Percentiles rank a stretch among this genome's conserved stretches.
Conservation (phyloP, 2,329 filamentous ascomycete species). For the Penicillium janthinellum region DNA sequence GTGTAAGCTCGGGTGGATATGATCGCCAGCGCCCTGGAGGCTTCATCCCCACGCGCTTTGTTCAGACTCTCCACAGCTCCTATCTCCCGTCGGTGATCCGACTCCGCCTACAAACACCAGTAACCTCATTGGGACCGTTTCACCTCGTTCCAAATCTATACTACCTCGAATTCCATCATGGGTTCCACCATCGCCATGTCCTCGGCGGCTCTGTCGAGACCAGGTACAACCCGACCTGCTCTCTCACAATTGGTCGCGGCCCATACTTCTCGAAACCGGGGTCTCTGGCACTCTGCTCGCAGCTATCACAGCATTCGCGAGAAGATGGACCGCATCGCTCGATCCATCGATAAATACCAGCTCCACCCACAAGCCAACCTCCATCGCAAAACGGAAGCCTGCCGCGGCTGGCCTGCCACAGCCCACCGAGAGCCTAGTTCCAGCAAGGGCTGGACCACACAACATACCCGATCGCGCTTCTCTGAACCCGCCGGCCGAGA, state of each 20-base stretch:
- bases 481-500: constrained; percentile 11
- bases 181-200: constrained; percentile 16
- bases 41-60: constrained; percentile 9
- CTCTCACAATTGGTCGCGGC: constrained; percentile 13
- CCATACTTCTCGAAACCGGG: constrained; percentile 10
- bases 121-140: background rate
- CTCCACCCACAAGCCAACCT: constrained; percentile 13
- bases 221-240: constrained; percentile 11
- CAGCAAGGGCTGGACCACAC: constrained; percentile 4
- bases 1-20: constrained; percentile 19
- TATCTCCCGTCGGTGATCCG: background rate
- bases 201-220: constrained; percentile 6
- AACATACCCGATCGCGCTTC: constrained; percentile 13
- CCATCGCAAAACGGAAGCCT: constrained; percentile 5
- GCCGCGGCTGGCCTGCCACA: constrained; percentile 9
- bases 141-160: background rate
- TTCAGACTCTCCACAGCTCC: background rate
- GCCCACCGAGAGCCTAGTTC: constrained; percentile 5
- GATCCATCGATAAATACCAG: constrained; percentile 11
- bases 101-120: background rate
- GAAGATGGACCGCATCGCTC: constrained; percentile 13
- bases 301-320: constrained; percentile 10
- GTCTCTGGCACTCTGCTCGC: constrained; percentile 16
- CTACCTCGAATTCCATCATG: constrained; percentile 12
- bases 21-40: constrained; percentile 14